Evolutionary conservation across 2,329 filamentous ascomycete species (phyloP).

Genomic region (Dothidotthia symphoricarpi): DNA sequence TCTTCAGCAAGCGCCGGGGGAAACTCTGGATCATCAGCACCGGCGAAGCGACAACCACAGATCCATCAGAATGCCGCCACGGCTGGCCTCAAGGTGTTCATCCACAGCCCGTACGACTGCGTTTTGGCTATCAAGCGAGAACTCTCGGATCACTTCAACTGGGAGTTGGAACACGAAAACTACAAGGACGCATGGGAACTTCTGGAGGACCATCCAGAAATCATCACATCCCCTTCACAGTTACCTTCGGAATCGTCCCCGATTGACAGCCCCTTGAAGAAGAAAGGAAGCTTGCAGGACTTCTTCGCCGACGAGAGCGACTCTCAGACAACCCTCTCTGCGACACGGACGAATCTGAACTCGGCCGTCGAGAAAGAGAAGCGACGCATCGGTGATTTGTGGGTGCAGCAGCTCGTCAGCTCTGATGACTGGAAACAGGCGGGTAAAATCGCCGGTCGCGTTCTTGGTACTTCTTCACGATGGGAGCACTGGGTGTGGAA

Average conservation of each 20-base stretch:
- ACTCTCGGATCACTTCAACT: constrained; percentile 77
- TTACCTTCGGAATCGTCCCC: constrained; percentile 40
- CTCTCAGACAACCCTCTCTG: constrained; percentile 62
- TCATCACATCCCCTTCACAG: constrained; percentile 47
- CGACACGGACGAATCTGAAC: constrained; percentile 54
- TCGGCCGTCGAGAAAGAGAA: constrained; percentile 82
- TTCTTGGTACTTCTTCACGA: constrained; percentile 71
- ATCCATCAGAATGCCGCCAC: constrained; percentile 52
- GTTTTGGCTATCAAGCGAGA: constrained; percentile 89
- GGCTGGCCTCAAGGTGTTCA: constrained; percentile 76
- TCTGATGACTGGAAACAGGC: constrained; percentile 73
- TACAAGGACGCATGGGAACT: constrained; percentile 88
- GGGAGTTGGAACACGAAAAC: constrained; percentile 77
- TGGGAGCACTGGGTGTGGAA: constrained; percentile 98
- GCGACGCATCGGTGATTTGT: constrained; percentile 83
- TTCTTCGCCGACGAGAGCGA: constrained; percentile 69
- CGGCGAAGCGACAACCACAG: constrained; percentile 25
- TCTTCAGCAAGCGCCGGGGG: constrained; percentile 38
- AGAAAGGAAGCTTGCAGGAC: constrained; percentile 53
- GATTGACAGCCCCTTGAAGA: constrained; percentile 47
- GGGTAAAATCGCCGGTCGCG: constrained; percentile 76
- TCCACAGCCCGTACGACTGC: constrained; percentile 95
- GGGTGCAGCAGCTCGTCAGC: constrained; percentile 82
- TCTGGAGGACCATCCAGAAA: constrained; percentile 81
- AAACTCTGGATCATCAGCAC: constrained; percentile 10